These are phyloP conservation scores for Vachellia pachyceras DNA, from an alignment of 306 rosid species.

Conservation along the genomic window DNA sequence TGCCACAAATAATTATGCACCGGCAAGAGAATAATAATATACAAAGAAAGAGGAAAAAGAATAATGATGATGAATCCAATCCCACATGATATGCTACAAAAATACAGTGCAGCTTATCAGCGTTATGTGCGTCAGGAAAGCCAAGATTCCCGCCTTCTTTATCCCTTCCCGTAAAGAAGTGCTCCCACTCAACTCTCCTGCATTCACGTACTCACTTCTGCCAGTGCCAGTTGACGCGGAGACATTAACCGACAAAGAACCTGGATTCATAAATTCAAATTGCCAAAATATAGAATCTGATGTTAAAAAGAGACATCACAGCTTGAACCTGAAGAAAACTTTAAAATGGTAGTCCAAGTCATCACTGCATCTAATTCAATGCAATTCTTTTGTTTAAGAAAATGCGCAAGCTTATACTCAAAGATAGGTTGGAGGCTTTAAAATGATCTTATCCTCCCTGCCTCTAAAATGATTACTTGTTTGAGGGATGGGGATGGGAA, in stretches of 20 bases:
- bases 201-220: conserved; percentile 75
- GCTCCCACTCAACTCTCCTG: conserved; percentile 69
- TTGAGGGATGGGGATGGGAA: background rate
- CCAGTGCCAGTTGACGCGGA: conserved; percentile 68
- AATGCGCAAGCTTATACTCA: background rate
- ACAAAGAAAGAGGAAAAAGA: conserved; percentile 31
- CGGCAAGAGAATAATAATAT: conserved; percentile 50
- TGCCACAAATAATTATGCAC: conserved; percentile 47
- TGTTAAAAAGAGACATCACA: conserved; percentile 11
- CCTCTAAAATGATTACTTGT: background rate
- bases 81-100: conserved; percentile 51
- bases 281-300: conserved; percentile 30
- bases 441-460: conserved; percentile 11
- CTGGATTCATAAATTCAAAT: conserved; percentile 45
- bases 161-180: conserved; percentile 44
- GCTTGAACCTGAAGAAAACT: conserved; percentile 8
- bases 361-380: background rate
- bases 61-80: background rate
- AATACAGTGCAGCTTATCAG: conserved; percentile 47
- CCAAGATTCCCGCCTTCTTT: conserved; percentile 42
- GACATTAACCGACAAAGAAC: conserved; percentile 84
- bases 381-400: background rate
- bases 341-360: conserved; percentile 2
- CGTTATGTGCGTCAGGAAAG: conserved; percentile 51
- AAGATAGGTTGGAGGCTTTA: background rate